Conservation (phyloP, 2,329 filamentous ascomycete species). For the Venturiaceae sp. region DNA sequence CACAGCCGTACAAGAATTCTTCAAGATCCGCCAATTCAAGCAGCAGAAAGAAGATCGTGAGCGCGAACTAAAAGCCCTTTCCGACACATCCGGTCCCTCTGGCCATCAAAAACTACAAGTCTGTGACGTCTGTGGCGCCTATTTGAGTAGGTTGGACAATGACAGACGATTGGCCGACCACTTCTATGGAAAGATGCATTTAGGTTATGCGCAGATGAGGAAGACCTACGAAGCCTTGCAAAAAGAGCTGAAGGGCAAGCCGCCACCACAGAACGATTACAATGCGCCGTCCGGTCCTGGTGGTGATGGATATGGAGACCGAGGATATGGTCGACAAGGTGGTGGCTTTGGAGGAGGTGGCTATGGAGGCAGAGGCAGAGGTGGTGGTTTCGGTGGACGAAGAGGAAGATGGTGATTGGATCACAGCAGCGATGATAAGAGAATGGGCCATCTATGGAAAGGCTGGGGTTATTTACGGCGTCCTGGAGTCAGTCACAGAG, state of each 20-base stretch:
- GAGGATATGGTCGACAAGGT: slow-evolving; percentile 3
- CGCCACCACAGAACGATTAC: slow-evolving; percentile 40
- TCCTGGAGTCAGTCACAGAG: neutral
- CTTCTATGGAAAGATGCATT: slow-evolving; percentile 99
- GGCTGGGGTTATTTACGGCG: neutral
- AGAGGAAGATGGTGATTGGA: neutral
- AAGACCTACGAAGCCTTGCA: slow-evolving; percentile 83
- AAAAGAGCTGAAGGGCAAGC: slow-evolving; percentile 72
- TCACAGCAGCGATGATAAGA: neutral
- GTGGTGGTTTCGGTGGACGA: neutral
- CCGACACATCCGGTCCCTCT: slow-evolving; percentile 83
- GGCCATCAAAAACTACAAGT: slow-evolving; percentile 98
- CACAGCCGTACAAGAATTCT: slow-evolving; percentile 77
- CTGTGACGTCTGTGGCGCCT: slow-evolving; percentile 96
- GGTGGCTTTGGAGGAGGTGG: slow-evolving; percentile 6
- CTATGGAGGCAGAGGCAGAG: slow-evolving; percentile 4
- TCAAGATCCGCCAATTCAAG: slow-evolving; percentile 71
- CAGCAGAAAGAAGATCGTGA: slow-evolving; percentile 76
- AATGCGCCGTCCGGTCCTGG: slow-evolving; percentile 25
- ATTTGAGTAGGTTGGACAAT: slow-evolving; percentile 85
- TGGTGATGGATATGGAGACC: slow-evolving; percentile 17
- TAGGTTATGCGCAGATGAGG: slow-evolving; percentile 96
- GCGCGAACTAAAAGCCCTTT: slow-evolving; percentile 78
- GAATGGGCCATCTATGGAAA: neutral
- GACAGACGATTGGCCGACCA: slow-evolving; percentile 90